Evolutionary conservation across 2,329 filamentous ascomycete genomes (phyloP).

Genomic region (Colletotrichum tamarilloi): DNA sequence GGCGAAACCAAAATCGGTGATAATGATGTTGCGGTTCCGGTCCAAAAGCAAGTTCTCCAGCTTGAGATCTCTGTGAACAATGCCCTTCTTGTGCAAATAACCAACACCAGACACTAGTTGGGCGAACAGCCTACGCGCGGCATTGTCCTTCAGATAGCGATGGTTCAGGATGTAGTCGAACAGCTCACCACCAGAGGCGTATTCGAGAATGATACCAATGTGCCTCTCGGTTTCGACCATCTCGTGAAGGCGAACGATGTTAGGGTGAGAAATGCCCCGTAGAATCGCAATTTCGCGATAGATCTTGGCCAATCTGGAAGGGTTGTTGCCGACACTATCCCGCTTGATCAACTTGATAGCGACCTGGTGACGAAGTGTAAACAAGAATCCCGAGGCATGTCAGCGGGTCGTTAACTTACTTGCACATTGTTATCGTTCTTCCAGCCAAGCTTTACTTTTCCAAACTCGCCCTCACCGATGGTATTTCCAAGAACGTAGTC

Average conservation of each 20-base stretch:
- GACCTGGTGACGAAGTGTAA: slow-evolving; percentile 67
- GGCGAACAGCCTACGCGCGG: slow-evolving; percentile 90
- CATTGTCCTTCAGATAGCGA: slow-evolving; percentile 93
- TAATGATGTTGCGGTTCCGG: slow-evolving; percentile 98
- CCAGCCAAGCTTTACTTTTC: slow-evolving; percentile 86
- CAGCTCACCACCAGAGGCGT: slow-evolving; percentile 95
- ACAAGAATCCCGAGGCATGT: slow-evolving; percentile 28
- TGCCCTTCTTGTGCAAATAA: slow-evolving; percentile 98
- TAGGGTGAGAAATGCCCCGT: slow-evolving; percentile 88
- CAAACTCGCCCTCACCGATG: slow-evolving; percentile 97
- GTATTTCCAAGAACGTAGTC: slow-evolving; percentile 97
- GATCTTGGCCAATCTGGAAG: slow-evolving; percentile 92
- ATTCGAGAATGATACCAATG: slow-evolving; percentile 98
- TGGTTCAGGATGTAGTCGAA: slow-evolving; percentile 99
- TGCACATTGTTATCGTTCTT: slow-evolving; percentile 35
- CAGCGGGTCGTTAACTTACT: slow-evolving; percentile 53
- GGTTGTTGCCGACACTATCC: slow-evolving; percentile 89
- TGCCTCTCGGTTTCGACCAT: slow-evolving; percentile 98
- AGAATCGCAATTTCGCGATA: slow-evolving; percentile 96
- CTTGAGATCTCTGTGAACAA: slow-evolving; percentile 96
- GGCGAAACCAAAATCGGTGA: slow-evolving; percentile 98
- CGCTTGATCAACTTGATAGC: slow-evolving; percentile 98
- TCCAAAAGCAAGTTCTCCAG: slow-evolving; percentile 95
- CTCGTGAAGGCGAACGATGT: slow-evolving; percentile 96
- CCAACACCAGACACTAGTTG: slow-evolving; percentile 97